A percentile compares a stretch with the other conserved stretches of the same genome.
Conservation (phyloP, 441 rosid species). For the Isatis lusitanica region DNA sequence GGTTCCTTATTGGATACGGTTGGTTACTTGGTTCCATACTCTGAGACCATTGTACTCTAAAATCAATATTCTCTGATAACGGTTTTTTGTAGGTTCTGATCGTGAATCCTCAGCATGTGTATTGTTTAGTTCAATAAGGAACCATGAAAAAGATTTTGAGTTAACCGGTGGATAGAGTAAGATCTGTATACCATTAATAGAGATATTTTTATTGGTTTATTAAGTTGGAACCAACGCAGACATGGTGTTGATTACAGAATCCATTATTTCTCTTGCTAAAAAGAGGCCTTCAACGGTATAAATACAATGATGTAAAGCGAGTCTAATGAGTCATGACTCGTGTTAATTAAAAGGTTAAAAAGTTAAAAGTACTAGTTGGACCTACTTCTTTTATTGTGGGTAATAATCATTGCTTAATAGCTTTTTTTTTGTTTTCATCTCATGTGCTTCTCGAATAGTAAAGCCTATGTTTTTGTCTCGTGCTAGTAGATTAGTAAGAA, state of each 20-base stretch:
- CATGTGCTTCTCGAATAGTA: conserved; percentile 23
- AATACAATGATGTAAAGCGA: conserved; percentile 31
- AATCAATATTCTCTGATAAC: too few relatives aligned
- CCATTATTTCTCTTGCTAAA: conserved; percentile 17
- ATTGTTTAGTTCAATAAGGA: not conserved
- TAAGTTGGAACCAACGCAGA: conserved; percentile 23
- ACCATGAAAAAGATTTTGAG: not conserved
- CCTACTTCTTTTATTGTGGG: conserved; percentile 28
- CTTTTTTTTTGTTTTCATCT: not conserved
- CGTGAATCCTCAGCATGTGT: not conserved
- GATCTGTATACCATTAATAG: not conserved
- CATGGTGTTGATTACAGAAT: conserved; percentile 14
- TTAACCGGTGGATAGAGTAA: not conserved
- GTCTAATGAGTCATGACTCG: conserved; percentile 33
- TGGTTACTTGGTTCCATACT: too few relatives aligned
- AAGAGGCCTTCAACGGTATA: conserved; percentile 6
- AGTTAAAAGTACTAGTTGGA: conserved; percentile 24
- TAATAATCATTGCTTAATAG: conserved; percentile 19
- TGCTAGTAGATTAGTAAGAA: not conserved
- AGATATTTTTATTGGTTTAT: not conserved
- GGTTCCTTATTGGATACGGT: too few relatives aligned
- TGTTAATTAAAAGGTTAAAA: conserved; percentile 34
- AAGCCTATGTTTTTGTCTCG: not conserved
- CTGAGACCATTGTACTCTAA: too few relatives aligned
- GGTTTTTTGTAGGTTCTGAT: too few relatives aligned